Conservation (phyloP, 805 yeast species). For the Candida suzukii region DNA sequence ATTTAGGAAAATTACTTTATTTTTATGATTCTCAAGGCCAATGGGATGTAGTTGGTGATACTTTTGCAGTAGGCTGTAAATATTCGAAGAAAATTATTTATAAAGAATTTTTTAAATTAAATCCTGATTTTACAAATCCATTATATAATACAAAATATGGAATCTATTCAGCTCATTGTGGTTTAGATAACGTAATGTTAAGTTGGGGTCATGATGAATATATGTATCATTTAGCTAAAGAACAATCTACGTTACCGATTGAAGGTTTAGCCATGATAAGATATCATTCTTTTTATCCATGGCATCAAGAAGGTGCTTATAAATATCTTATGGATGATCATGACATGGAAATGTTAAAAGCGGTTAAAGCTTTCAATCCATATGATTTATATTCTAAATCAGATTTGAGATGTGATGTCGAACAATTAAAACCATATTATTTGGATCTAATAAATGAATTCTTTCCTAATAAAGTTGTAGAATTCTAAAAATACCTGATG, state of each 20-base stretch:
- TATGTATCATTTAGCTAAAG: slow-evolving; percentile 65
- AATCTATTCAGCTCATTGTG: slow-evolving; percentile 57
- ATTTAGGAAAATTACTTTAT: slow-evolving; percentile 60
- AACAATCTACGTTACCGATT: slow-evolving; percentile 54
- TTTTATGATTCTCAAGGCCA: slow-evolving; percentile 69
- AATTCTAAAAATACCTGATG: slow-evolving; percentile 31
- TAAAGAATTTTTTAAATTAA: slow-evolving; percentile 50
- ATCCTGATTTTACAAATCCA: slow-evolving; percentile 58
- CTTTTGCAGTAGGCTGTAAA: slow-evolving; percentile 69
- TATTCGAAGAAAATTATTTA: slow-evolving; percentile 54
- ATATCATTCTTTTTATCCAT: slow-evolving; percentile 70
- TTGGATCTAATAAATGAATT: slow-evolving; percentile 58
- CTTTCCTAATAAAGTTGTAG: slow-evolving; percentile 50
- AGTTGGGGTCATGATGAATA: slow-evolving; percentile 81
- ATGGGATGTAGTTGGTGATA: slow-evolving; percentile 79
- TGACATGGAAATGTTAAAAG: slow-evolving; percentile 52
- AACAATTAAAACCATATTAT: slow-evolving; percentile 50
- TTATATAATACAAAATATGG: slow-evolving; percentile 61
- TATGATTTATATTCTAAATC: slow-evolving; percentile 64
- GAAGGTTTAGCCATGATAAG: slow-evolving; percentile 70
- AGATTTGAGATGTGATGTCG: slow-evolving; percentile 40
- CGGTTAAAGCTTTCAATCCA: slow-evolving; percentile 60
- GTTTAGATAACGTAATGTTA: slow-evolving; percentile 61
- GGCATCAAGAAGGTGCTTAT: slow-evolving; percentile 70
- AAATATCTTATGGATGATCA: slow-evolving; percentile 55